Conservation (phyloP, 805 yeast genomes). For the Ogataea pignaliae region DNA sequence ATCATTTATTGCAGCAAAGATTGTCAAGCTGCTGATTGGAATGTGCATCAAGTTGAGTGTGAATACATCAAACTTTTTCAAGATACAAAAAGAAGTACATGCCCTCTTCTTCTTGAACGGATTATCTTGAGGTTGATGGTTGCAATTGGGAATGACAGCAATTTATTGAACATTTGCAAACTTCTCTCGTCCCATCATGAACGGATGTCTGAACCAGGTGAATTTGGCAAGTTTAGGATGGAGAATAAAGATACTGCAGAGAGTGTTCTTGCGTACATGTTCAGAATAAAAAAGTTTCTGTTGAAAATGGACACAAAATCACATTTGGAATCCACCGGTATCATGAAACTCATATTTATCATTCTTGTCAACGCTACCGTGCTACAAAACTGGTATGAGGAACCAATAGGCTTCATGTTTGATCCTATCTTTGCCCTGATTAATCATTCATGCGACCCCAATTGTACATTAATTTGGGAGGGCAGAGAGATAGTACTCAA, state of each 20-base stretch:
- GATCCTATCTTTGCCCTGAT: conserved; percentile 35
- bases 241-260: background rate
- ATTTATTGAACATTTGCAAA: conserved; percentile 9
- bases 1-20: conserved; percentile 13
- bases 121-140: conserved; percentile 8
- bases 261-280: background rate
- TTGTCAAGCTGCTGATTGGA: conserved; percentile 6
- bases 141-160: conserved; percentile 2
- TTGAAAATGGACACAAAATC: background rate
- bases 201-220: background rate
- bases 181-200: conserved; percentile 22
- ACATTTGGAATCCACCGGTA: conserved; percentile 9
- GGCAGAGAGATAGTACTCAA: conserved; percentile 15
- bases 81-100: too few relatives aligned
- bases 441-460: conserved; percentile 40
- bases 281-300: too few relatives aligned
- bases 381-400: conserved; percentile 23
- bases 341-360: conserved; percentile 14
- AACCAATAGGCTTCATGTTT: conserved; percentile 31
- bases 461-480: conserved; percentile 23
- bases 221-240: background rate
- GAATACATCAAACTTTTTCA: conserved; percentile 4
- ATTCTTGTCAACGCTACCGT: conserved; percentile 29
- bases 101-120: conserved; percentile 3
- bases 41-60: conserved; percentile 1